Conservation (phyloP, 495 filamentous ascomycete species). For the Stereocaulon alpinum region DNA sequence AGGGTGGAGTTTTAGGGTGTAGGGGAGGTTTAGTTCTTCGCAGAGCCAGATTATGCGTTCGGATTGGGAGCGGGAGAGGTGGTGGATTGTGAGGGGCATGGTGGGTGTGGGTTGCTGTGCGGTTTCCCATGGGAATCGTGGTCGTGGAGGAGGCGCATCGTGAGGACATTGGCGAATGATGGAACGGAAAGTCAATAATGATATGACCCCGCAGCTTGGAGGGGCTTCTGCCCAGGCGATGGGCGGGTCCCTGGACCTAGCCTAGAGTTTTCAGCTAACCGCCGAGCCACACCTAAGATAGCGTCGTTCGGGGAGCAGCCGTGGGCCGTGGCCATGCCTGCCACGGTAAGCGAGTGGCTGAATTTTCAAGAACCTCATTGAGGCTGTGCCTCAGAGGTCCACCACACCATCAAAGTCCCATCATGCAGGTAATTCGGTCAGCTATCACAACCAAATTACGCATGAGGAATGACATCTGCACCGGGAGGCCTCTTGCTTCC, state of each 20-base stretch:
- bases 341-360: background rate
- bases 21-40: conserved; percentile 49
- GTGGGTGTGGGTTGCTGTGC: background rate
- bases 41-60: conserved; percentile 54
- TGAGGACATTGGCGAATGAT: background rate
- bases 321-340: background rate
- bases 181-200: background rate
- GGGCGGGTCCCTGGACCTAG: too few species aligned
- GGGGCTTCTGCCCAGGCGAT: too few species aligned
- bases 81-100: conserved; percentile 44
- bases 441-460: too few species aligned
- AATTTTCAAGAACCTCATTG: conserved; percentile 2
- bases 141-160: background rate
- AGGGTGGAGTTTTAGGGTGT: conserved; percentile 41
- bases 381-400: background rate
- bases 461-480: too few species aligned
- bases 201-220: too few species aligned
- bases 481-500: too few species aligned
- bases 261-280: background rate
- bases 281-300: background rate
- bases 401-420: too few species aligned
- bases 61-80: conserved; percentile 46
- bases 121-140: background rate
- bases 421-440: too few species aligned
- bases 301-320: background rate